These are phyloP conservation scores for Oidiodendron maius DNA, from an alignment of 495 filamentous ascomycete species.

Conservation along the genomic window DNA sequence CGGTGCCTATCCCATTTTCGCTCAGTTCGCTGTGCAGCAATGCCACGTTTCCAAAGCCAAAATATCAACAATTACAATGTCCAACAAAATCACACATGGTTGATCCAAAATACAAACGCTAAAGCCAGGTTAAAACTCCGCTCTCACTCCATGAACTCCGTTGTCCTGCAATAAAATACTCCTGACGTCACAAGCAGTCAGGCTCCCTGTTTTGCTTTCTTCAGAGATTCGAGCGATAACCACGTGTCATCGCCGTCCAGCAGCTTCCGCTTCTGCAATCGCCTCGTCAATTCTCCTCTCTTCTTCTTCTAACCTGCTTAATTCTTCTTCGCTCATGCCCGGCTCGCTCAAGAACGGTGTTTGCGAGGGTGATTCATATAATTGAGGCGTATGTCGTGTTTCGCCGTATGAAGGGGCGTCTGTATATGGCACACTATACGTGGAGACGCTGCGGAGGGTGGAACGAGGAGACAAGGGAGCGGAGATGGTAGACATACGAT, in stretches of 20 bases:
- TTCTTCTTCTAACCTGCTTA: conserved; percentile 21
- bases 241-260: conserved; percentile 9
- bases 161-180: no score
- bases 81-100: no score
- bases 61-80: no score
- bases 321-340: conserved; percentile 17
- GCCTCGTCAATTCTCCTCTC: conserved; percentile 24
- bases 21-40: no score
- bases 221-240: no score
- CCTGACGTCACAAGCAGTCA: no score
- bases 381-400: conserved; percentile 13
- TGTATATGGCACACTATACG: conserved; percentile 7
- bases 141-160: background rate
- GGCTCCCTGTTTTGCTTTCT: no score
- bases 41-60: no score
- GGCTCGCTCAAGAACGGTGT: conserved; percentile 16
- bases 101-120: no score
- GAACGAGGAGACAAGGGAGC: conserved; percentile 6
- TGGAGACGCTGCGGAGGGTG: background rate
- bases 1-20: no score
- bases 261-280: conserved; percentile 19
- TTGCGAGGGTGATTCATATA: conserved; percentile 1
- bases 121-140: no score
- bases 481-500: background rate
- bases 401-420: conserved; percentile 18